A percentile compares a stretch with the other conserved stretches of the same genome.
These are phyloP conservation scores for Colletotrichum phormii DNA, from an alignment of 2,329 filamentous ascomycete genomes.

Conservation along the genomic window DNA sequence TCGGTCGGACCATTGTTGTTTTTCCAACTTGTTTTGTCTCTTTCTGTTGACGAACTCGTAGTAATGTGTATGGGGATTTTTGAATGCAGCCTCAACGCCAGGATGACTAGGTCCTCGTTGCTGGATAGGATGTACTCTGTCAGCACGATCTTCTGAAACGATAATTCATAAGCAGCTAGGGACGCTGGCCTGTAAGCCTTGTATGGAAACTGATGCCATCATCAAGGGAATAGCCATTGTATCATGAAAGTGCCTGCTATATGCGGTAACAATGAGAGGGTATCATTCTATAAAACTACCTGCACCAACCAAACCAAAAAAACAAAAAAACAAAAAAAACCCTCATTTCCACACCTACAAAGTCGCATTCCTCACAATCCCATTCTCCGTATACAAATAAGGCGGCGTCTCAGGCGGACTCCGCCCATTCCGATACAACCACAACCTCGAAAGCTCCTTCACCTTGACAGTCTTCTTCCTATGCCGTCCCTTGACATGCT, in stretches of 20 bases:
- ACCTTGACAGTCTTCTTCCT: constrained; percentile 58
- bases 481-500: constrained; percentile 39
- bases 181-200: not conserved
- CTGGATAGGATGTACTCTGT: no score
- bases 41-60: no score
- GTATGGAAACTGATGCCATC: not conserved
- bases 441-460: constrained; percentile 71
- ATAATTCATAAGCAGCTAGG: rapidly evolving
- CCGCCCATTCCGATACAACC: constrained; percentile 71
- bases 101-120: no score
- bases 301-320: not conserved
- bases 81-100: no score
- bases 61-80: no score
- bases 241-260: no score
- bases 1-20: no score
- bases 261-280: not conserved
- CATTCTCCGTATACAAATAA: constrained; percentile 48
- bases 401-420: constrained; percentile 59
- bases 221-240: not conserved
- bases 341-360: constrained; percentile 40
- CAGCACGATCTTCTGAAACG: no score
- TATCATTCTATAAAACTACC: constrained; percentile 27
- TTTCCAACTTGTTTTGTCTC: no score
- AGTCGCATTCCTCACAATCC: constrained; percentile 53
- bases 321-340: not conserved